Evolutionary conservation across 1,284 basidiomycete genomes (phyloP).

Genomic region (Trichosporon faecale): DNA sequence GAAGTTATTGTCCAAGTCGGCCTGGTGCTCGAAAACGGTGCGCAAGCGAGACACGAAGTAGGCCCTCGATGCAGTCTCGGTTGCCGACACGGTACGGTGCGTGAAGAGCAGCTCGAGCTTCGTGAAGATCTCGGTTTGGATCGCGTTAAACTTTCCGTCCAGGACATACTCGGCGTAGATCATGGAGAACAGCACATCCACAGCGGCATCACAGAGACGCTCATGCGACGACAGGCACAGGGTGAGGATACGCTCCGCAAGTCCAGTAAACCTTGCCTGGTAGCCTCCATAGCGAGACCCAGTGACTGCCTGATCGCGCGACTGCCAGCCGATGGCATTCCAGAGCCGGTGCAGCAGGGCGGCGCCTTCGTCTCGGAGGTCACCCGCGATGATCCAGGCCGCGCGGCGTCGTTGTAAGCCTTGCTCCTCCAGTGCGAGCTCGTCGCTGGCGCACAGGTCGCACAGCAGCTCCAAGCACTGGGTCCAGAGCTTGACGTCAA

Average conservation of each 20-base stretch:
- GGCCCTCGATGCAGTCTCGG: slow-evolving; percentile 66
- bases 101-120: slow-evolving; percentile 70
- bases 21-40: slow-evolving; percentile 71
- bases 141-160: slow-evolving; percentile 73
- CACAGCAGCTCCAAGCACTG: slow-evolving; percentile 78
- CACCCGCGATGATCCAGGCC: slow-evolving; percentile 92
- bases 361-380: slow-evolving; percentile 88
- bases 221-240: slow-evolving; percentile 94
- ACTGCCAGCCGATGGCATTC: slow-evolving; percentile 75
- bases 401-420: slow-evolving; percentile 75
- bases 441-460: slow-evolving; percentile 80
- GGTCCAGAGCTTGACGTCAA: slow-evolving; percentile 77
- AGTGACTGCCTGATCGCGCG: slow-evolving; percentile 29
- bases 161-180: slow-evolving; percentile 87
- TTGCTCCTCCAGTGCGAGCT: slow-evolving; percentile 82
- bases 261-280: slow-evolving; percentile 74
- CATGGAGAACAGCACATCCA: slow-evolving; percentile 92
- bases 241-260: slow-evolving; percentile 87
- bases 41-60: slow-evolving; percentile 94
- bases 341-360: slow-evolving; percentile 78
- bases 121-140: slow-evolving; percentile 92
- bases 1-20: slow-evolving; percentile 73
- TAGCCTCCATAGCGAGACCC: slow-evolving; percentile 53
- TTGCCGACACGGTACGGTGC: slow-evolving; percentile 24
- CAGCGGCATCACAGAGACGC: slow-evolving; percentile 81